These are phyloP conservation scores for Cetraspora pellucida DNA, from an alignment of 192 early-diverging fungal species.

Conservation along the genomic window DNA sequence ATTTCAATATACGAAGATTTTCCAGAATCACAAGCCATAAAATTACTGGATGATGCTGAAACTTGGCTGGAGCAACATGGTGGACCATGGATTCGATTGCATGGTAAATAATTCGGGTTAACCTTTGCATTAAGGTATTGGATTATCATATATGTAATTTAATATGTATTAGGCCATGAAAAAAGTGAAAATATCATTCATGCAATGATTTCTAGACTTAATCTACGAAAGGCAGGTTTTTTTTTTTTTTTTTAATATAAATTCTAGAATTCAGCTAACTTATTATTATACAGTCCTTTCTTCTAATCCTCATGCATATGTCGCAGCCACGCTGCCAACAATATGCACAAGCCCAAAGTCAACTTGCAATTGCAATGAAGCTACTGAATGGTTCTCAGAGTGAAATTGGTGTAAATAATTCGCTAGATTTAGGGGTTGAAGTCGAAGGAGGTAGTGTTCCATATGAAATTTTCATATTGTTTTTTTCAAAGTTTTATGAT, in stretches of 20 bases:
- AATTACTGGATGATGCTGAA: constrained; percentile 43
- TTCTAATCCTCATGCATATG: constrained; percentile 48
- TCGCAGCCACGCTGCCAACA: constrained; percentile 46
- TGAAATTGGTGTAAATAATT: constrained; percentile 30
- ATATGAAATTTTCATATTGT: not conserved
- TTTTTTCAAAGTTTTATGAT: not conserved
- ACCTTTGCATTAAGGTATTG: too few relatives aligned
- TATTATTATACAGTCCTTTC: constrained; percentile 40
- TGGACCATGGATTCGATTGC: constrained; percentile 40
- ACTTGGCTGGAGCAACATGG: constrained; percentile 40
- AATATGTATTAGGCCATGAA: not conserved
- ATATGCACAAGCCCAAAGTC: constrained; percentile 41
- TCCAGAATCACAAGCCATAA: constrained; percentile 39
- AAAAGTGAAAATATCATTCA: not conserved
- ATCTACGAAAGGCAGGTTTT: not conserved
- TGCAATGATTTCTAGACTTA: not conserved
- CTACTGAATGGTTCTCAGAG: constrained; percentile 20
- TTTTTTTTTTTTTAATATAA: not conserved
- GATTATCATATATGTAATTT: too few relatives aligned
- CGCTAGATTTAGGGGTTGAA: constrained; percentile 37
- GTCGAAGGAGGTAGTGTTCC: constrained; percentile 33
- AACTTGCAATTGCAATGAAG: constrained; percentile 28
- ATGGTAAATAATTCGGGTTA: constrained; percentile 9
- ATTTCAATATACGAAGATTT: constrained; percentile 50
- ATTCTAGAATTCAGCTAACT: not conserved